phyloP scores from a whole-genome alignment of 2,329 filamentous ascomycete genomes.

The Trichoderma sp. region DNA sequence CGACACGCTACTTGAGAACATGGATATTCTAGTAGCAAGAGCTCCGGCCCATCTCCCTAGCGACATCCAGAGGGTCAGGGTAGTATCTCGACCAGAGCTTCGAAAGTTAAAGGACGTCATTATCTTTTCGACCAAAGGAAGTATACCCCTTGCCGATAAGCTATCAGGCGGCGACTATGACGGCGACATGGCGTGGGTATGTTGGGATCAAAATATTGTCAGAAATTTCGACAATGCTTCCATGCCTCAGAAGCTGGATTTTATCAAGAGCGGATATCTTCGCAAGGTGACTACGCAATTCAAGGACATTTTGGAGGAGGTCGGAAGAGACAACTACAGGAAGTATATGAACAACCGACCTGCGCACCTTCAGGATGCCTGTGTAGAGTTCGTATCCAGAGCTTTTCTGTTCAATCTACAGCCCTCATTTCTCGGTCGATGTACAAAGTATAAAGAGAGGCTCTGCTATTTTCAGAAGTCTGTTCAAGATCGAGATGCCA shows the following conservation, averaged over 20 bases:
- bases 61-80: slow-evolving; percentile 70
- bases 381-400: slow-evolving; percentile 49
- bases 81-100: slow-evolving; percentile 59
- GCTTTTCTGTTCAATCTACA: slow-evolving; percentile 61
- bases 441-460: slow-evolving; percentile 64
- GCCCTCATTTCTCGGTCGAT: slow-evolving; percentile 60
- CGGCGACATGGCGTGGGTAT: slow-evolving; percentile 76
- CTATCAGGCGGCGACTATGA: slow-evolving; percentile 82
- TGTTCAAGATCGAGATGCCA: slow-evolving; percentile 47
- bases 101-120: slow-evolving; percentile 75
- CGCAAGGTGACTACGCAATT: slow-evolving; percentile 50
- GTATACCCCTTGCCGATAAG: slow-evolving; percentile 64
- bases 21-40: slow-evolving; percentile 67
- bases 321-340: neutral
- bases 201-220: slow-evolving; percentile 69
- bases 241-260: slow-evolving; percentile 37
- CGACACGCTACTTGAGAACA: slow-evolving; percentile 55
- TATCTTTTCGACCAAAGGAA: slow-evolving; percentile 69
- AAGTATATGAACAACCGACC: slow-evolving; percentile 24
- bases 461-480: slow-evolving; percentile 60
- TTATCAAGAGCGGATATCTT: slow-evolving; percentile 51
- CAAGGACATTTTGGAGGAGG: slow-evolving; percentile 40
- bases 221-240: slow-evolving; percentile 65
- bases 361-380: slow-evolving; percentile 32
- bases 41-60: slow-evolving; percentile 69